Evolutionary conservation across 1,139 yeast species (phyloP).

Genomic region (Ashbya aceris): DNA sequence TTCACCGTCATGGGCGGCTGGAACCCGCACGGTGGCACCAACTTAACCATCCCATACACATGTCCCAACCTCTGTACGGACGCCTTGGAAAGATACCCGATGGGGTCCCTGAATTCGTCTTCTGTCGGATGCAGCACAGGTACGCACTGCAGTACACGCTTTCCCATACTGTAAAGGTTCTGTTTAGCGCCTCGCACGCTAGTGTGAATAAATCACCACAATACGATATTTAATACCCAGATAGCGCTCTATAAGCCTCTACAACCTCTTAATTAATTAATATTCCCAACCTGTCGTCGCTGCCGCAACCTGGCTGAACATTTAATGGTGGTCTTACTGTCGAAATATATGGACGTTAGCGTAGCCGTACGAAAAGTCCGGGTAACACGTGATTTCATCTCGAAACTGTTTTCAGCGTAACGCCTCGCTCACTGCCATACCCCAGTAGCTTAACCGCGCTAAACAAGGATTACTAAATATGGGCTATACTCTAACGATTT

Average conservation of each 20-base stretch:
- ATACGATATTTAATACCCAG: no score
- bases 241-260: no score
- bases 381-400: no score
- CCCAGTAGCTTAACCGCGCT: neutral
- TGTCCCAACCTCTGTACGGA: conserved; percentile 45
- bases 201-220: no score
- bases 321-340: no score
- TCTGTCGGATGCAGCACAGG: conserved; percentile 50
- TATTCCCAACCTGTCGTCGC: no score
- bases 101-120: conserved; percentile 53
- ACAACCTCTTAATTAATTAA: no score
- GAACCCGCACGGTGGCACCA: conserved; percentile 55
- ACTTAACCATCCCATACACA: conserved; percentile 53
- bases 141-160: conserved; percentile 29
- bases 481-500: conserved; percentile 54
- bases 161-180: neutral
- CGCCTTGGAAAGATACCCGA: conserved; percentile 46
- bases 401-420: no score
- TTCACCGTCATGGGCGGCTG: conserved; percentile 46
- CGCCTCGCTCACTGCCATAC: no score
- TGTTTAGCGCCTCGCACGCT: neutral
- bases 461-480: conserved; percentile 6
- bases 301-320: no score
- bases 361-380: no score
- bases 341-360: no score